These are phyloP conservation scores for Apophysomyces ossiformis DNA, from an alignment of 371 early-diverging fungal genomes.

Conservation along the genomic window DNA sequence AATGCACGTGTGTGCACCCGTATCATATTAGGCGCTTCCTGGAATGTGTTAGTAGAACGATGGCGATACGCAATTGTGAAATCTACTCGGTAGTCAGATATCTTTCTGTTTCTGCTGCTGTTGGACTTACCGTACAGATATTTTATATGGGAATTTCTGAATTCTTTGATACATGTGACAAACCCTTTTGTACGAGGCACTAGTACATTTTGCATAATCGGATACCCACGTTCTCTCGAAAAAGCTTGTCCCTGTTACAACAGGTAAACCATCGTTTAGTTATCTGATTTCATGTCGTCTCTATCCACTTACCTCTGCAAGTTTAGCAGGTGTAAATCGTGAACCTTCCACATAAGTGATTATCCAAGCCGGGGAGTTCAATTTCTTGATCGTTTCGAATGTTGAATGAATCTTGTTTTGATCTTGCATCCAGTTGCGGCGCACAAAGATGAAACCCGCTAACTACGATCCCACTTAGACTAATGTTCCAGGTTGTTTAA, in stretches of 20 bases:
- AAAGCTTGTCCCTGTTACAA: conserved; percentile 60
- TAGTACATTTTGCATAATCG: conserved; percentile 70
- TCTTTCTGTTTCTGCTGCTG: background rate
- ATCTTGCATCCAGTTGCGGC: conserved; percentile 72
- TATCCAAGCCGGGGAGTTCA: conserved; percentile 74
- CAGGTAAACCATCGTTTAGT: background rate
- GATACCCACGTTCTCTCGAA: conserved; percentile 58
- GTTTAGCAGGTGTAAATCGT: conserved; percentile 64
- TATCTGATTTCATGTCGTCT: background rate
- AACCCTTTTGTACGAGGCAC: conserved; percentile 87
- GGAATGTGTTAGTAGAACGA: conserved; percentile 33
- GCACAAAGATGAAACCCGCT: conserved; percentile 73
- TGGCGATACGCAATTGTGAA: conserved; percentile 71
- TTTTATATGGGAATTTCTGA: conserved; percentile 67
- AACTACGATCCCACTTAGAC: conserved; percentile 42
- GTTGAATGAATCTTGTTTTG: conserved; percentile 61
- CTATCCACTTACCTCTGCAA: conserved; percentile 46
- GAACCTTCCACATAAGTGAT: conserved; percentile 78
- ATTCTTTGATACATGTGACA: conserved; percentile 63
- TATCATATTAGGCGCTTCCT: conserved; percentile 64
- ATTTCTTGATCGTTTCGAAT: conserved; percentile 60
- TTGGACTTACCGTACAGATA: conserved; percentile 61
- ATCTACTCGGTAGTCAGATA: conserved; percentile 35
- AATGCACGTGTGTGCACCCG: conserved; percentile 59
- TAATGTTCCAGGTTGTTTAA: background rate